Base-by-base conservation (phyloP, 2,329 filamentous ascomycete species). In the Colletotrichum liriopes region DNA sequence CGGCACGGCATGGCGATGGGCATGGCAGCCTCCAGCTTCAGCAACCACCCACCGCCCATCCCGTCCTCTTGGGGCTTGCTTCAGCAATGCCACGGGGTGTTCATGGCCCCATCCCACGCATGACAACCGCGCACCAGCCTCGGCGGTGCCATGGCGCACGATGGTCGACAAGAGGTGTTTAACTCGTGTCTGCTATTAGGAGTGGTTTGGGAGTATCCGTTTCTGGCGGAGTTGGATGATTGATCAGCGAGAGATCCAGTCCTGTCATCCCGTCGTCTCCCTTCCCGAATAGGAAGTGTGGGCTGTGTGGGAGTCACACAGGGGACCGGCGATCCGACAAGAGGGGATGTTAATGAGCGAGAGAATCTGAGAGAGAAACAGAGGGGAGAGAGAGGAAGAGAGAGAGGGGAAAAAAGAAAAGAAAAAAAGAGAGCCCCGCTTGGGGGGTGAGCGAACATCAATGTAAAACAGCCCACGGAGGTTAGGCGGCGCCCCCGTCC, bases 401-500 rank as follows among this genome's bases (percentile, higher is more conserved):
- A 60, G 37, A 32, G 29, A 32, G 29, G 29, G 6, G 3, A 32
- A 54, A 37, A 52, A 23, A 18, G 26, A 63, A 26, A 26, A 3
- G 3, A 32, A 3, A 54, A 37, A 52, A 23, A n/a, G 37, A 63
- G 51, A n/a, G 37, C 32, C 41, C 61, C 70, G 56, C 74, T 59
- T 39, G 56, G 49, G 64, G 65, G 64, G 63, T 59, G 54, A 52
- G 56, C 55, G 54, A 66, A 77, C 76, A 78, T 81, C 77, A 81
- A 81, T 79, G 77, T 80, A 80, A 81, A 81, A 81, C 79, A 80
- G 64, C 72, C 78, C 79, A 80, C 76, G 77, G 78, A 79, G 77
- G 76, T 75, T 76, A 72, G 76, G 74, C 74, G 72, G 74, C 71
- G 74, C 73, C 69, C 63, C 69, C 60, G 69, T 64, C 37, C 37